These are phyloP conservation scores for Nepenthes mirabilis DNA, from an alignment of 148 eudicot species.

Conservation along the genomic window DNA sequence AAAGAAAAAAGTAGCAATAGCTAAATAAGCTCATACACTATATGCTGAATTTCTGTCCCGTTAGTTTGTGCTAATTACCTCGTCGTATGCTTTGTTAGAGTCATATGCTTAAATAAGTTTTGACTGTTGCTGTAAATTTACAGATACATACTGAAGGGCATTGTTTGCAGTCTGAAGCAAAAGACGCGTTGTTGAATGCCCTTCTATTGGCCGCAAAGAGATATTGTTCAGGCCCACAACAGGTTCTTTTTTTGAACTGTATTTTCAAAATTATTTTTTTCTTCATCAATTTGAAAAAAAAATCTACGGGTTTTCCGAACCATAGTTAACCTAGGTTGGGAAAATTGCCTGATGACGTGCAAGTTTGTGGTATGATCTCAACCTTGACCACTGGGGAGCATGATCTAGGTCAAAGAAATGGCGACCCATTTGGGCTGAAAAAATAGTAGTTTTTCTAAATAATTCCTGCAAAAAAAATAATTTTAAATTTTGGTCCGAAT, in stretches of 20 bases:
- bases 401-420: too few species aligned
- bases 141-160: conserved; percentile 87
- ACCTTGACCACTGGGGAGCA: too few species aligned
- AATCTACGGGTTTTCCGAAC: too few species aligned
- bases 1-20: too few species aligned
- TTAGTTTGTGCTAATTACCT: background rate
- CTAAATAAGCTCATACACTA: too few species aligned
- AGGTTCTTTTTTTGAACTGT: conserved; percentile 29
- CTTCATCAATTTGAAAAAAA: background rate
- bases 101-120: background rate
- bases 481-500: too few species aligned
- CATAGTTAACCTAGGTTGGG: too few species aligned
- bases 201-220: conserved; percentile 76
- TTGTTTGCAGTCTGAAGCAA: conserved; percentile 61
- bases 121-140: conserved; percentile 2
- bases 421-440: too few species aligned
- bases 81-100: background rate
- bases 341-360: too few species aligned
- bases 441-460: too few species aligned
- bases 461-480: too few species aligned
- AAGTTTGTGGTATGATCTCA: too few species aligned
- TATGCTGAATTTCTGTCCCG: background rate
- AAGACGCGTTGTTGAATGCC: conserved; percentile 69
- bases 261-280: background rate
- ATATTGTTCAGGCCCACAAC: conserved; percentile 87